These are phyloP conservation scores for Fusarium veterinarium DNA, from an alignment of 2,329 filamentous ascomycete species.

Conservation along the genomic window DNA sequence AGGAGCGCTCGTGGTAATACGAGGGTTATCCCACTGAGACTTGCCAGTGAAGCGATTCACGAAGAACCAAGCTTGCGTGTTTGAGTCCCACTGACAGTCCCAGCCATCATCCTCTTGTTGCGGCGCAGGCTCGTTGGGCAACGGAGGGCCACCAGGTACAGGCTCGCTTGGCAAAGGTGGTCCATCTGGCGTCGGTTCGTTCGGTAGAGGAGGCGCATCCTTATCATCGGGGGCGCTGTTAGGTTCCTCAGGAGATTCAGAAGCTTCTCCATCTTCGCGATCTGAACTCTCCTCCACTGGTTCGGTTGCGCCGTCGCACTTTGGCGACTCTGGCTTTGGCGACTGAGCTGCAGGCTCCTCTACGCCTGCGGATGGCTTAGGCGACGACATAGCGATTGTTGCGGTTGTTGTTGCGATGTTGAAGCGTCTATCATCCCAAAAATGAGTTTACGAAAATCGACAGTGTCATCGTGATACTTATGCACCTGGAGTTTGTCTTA, in stretches of 20 bases:
- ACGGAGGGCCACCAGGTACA: constrained; percentile 49
- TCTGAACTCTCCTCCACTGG: constrained; percentile 13
- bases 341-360: constrained; percentile 30
- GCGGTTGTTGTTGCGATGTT: constrained; percentile 33
- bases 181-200: constrained; percentile 46
- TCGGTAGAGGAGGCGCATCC: constrained; percentile 52
- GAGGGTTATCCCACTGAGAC: constrained; percentile 89
- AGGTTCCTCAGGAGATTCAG: constrained; percentile 15
- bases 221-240: constrained; percentile 24
- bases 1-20: constrained; percentile 65
- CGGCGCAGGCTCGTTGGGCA: constrained; percentile 58
- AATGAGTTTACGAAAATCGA: constrained; percentile 52
- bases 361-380: constrained; percentile 23
- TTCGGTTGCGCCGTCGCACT: constrained; percentile 30
- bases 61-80: constrained; percentile 80
- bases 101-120: constrained; percentile 78
- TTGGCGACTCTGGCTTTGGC: constrained; percentile 18
- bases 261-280: constrained; percentile 44
- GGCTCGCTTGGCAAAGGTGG: constrained; percentile 51
- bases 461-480: constrained; percentile 52
- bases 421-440: constrained; percentile 50
- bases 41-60: constrained; percentile 81
- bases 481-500: constrained; percentile 53
- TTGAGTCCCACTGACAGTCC: constrained; percentile 81
- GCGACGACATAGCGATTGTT: constrained; percentile 37